These are phyloP conservation scores for Colletotrichum spinosum DNA, from an alignment of 2,329 filamentous ascomycete genomes.

Conservation along the genomic window DNA sequence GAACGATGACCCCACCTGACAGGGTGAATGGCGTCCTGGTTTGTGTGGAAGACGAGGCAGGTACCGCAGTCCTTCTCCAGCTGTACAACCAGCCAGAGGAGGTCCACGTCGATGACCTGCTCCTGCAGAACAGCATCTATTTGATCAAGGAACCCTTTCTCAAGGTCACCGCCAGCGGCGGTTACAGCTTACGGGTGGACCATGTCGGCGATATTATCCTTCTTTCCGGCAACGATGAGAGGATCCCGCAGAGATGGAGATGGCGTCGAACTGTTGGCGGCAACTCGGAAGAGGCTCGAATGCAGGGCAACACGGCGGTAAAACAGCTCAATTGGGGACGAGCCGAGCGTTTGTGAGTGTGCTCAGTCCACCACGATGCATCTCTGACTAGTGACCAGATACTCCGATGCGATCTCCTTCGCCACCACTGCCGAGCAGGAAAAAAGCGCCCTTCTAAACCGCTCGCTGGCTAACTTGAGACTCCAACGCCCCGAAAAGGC, in stretches of 20 bases:
- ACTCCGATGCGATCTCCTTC: conserved; percentile 49
- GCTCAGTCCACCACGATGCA: neutral
- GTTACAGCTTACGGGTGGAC: conserved; percentile 61
- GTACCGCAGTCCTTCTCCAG: conserved; percentile 49
- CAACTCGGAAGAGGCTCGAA: conserved; percentile 40
- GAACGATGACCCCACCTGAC: conserved; percentile 38
- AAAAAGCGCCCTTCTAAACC: conserved; percentile 49
- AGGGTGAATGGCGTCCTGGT: conserved; percentile 39
- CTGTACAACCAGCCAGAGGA: conserved; percentile 57
- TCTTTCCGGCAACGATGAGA: conserved; percentile 49
- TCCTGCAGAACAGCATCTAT: conserved; percentile 49
- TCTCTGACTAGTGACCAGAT: conserved; percentile 44
- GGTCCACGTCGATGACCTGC: conserved; percentile 46
- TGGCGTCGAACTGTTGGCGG: neutral
- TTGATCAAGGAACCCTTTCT: conserved; percentile 68
- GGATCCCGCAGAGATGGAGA: conserved; percentile 54
- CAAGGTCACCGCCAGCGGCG: conserved; percentile 51
- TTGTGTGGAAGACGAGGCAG: conserved; percentile 52
- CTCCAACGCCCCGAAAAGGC: conserved; percentile 45
- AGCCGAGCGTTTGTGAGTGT: conserved; percentile 48
- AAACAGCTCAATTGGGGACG: conserved; percentile 41
- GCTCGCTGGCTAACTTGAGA: conserved; percentile 48
- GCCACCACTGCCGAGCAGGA: conserved; percentile 49
- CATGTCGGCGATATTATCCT: conserved; percentile 62
- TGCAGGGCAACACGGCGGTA: conserved; percentile 50